Base-by-base conservation (phyloP, 176 grass and related monocot species). In the Rhynchospora tenuis region DNA sequence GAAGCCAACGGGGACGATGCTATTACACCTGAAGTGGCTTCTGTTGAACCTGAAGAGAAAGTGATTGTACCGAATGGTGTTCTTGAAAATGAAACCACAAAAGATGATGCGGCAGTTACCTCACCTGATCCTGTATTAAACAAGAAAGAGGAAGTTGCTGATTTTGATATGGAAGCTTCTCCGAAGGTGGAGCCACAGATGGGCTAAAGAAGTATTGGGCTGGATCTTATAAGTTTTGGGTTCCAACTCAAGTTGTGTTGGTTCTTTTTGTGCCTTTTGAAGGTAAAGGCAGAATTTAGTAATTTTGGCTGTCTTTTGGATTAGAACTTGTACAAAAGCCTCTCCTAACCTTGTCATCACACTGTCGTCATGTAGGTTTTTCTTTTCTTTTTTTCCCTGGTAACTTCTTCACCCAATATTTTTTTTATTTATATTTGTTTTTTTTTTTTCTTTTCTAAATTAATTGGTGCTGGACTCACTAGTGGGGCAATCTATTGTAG, bases 221-320 rank as follows among this genome's bases (percentile, higher is more conserved):
- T 68, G 59, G 63, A 81, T 31, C 58, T 62, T 33, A 63, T 61
- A 81, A 29, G 54, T 81, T 81, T 79, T 16, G n/a, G 78, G 57
- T 45, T 9, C 17, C 54, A 23, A 47, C n/a, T 81, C 28, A 52
- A 80, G 19, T 61, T 59, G 55, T 60, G 51, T 19, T 59, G 42
- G 16, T 77, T 7, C 73, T 55, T 67, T 82, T 82, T 26, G 16
- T 59, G 58, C 78, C 59, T 81, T 81, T 16, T 13, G 31, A 27
- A 81, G 58, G 57, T 14, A 63, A 63, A 81, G 59, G 74, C 50
- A 22, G 14, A 46, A 62, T 64, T 54, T 81, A 81, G 59, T 81
- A 81, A 81, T 81, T 81, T 81, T 81, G 78, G 57, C 54, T 63
- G 78, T 82, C 43, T 82, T 47, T 82, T 82, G 59, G 80, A 67